Base-by-base conservation (phyloP, 192 early-diverging fungal genomes). In the Backusella parvicylindrica region DNA sequence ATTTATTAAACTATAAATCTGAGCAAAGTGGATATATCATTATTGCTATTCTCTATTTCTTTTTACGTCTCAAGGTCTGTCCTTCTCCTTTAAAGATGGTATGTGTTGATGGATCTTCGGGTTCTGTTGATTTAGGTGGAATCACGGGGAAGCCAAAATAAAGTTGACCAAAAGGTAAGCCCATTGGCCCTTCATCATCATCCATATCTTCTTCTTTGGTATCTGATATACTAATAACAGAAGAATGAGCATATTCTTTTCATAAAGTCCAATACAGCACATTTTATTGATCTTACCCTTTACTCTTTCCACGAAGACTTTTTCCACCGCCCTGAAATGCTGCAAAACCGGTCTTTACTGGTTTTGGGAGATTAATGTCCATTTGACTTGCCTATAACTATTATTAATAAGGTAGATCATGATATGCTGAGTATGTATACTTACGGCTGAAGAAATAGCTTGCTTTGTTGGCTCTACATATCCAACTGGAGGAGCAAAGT, bases 401-500 rank as follows among this genome's bases (percentile, higher is more conserved):
- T 36, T 13, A 38, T 15, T 6, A 6, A 37, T 36, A 37, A 40
- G 63, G 16, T 30, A 6, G 11, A 23, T 7, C n/a, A 36, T 7
- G 11, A 23, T 26, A 71, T 26, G 47, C 40, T 23, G 32, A 28
- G 30, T 75, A 47, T 23, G 71, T 64, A 33, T 23, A 32, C 40
- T 77, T 76, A 73, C 79, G 28, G 75, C 76, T 3, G 80, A 53
- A 64, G 75, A 49, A 9, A 70, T 64, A 28, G 64, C 35, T 13
- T 73, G 38, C 31, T 72, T 7, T 32, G 80, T 79, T 15, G 96
- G 96, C 81, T 99, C 98, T 18, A 92, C 90, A 80, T 99, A 99
- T 3, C 98, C 98, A 2, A 98, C 81, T 7, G 98, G 98, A 15
- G 98, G 87, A 0, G 94, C 98, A 86, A 99, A 99, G 71, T 99